Conservation (phyloP, 176 grass and related monocot species). For the Bonia amplexicaulis region DNA sequence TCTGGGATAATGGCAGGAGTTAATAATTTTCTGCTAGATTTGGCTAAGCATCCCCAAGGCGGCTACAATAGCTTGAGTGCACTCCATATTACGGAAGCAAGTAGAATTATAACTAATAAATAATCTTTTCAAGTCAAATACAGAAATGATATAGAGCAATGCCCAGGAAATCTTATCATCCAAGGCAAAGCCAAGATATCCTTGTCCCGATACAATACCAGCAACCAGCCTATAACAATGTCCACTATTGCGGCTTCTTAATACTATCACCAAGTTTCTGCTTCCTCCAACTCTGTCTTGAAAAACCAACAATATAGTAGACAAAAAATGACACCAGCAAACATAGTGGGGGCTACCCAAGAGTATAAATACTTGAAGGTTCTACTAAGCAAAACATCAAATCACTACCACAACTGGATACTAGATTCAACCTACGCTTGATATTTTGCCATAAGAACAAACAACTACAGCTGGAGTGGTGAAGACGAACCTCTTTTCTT, state of each 20-base stretch:
- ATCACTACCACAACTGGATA: background rate
- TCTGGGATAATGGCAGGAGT: background rate
- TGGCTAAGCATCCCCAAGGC: background rate
- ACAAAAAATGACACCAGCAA: background rate
- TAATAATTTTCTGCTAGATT: background rate
- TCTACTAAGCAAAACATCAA: background rate
- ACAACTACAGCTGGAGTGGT: background rate
- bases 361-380: constrained; percentile 12
- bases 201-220: background rate
- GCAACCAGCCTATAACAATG: background rate
- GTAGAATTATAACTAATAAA: background rate
- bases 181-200: background rate
- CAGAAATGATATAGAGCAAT: background rate
- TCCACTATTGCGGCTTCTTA: background rate
- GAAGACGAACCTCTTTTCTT: constrained; percentile 67
- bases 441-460: constrained; percentile 11
- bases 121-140: background rate
- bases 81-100: background rate
- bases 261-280: background rate
- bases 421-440: background rate
- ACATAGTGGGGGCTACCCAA: background rate
- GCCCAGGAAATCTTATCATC: background rate
- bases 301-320: background rate
- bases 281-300: background rate
- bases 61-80: background rate